Base-by-base conservation (phyloP, 192 early-diverging fungal genomes). In the Coemansia sp. region DNA sequence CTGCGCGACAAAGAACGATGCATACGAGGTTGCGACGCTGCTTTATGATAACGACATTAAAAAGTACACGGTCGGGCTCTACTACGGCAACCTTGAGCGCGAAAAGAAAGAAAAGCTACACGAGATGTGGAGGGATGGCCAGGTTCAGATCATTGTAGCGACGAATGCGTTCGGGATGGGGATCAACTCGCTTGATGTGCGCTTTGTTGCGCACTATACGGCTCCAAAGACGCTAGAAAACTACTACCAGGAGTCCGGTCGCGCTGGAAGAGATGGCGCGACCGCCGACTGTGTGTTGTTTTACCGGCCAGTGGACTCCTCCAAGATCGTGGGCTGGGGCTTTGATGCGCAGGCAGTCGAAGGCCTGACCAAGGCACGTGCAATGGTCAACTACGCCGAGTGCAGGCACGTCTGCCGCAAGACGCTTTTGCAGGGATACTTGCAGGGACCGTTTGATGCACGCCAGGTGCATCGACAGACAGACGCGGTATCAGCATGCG, bases 231-330 rank as follows among this genome's bases (percentile, higher is more conserved):
- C 76, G 9, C 60, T 84, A 17, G 85, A 86, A 53, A 71, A 85
- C 22, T 90, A 90, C 68, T 92, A 92, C 66, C 89, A 92, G 69
- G 90, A 92, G 53, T 84, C 85, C 9, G 90, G 90, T 0, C 83
- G 90, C 19, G 90, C 89, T 34, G 90, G 90, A 29, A 73, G 90
- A 20, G 91, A 92, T 60, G 91, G 91, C 2, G 23, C 76, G 38
- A 78, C 71, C 0, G 89, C 90, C 0, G 87, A 90, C 25, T 92
- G 91, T 54, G 73, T 90, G 10, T 48, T 91, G 43, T 82, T 89
- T 11, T 90, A 90, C 57, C 84, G 88, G 1, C 75, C 83, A 2
- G 63, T 76, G n/a, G 91, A 92, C 78, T 86, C 85, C 15, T 78
- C 86, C 22, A 59, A 85, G 33, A 76, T 91, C 29, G 82, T 85